Base-by-base conservation (phyloP, 805 yeast genomes). In the Maudiozyma turicensis region DNA sequence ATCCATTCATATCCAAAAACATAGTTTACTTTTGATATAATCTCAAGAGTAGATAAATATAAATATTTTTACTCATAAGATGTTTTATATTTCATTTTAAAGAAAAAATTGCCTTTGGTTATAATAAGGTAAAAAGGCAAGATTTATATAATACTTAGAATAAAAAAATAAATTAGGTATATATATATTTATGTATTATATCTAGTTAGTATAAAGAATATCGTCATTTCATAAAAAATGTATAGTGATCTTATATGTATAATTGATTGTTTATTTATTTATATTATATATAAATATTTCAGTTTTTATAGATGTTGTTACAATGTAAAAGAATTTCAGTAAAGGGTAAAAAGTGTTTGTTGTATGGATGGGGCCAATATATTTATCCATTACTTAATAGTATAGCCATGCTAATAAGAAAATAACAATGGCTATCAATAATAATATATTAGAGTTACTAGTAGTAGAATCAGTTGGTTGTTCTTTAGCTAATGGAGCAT, bases 361-460 rank as follows among this genome's bases (percentile, higher is more conserved):
- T 20, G 26, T 20, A 20, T 20, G 26, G 26, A 20, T 20, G 26
- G 26, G 26, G 26, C 3, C 26, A 20, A 20, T 20, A 20, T 20
- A 20, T 20, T 20, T 20, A 20, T 20, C 26, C 26, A 20, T 20
- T 20, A 20, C 26, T 68, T 71, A 82, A 59, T 80, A 80, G 57
- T 83, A 76, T 65, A 81, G 72, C 87, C 89, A 84, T 47, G 89
- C 91, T 53, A 84, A 68, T 44, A 78, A 61, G 58, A 80, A 68
- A 34, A 80, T 75, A 50, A 80, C 60, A 41, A 77, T 70, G 58
- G 81, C 86, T 64, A 73, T 75, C 68, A 70, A 62, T 64, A 73
- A 64, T 67, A 78, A 56, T 54, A 74, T 64, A 54, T 84, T 64
- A 32, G 80, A 79, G 40, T 78, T 66, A 20, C 85, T 74, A 44